Percentiles rank a stretch among this genome's conserved stretches.
Conservation (phyloP, 2,329 filamentous ascomycete species). For the Colletotrichum tropicicola region DNA sequence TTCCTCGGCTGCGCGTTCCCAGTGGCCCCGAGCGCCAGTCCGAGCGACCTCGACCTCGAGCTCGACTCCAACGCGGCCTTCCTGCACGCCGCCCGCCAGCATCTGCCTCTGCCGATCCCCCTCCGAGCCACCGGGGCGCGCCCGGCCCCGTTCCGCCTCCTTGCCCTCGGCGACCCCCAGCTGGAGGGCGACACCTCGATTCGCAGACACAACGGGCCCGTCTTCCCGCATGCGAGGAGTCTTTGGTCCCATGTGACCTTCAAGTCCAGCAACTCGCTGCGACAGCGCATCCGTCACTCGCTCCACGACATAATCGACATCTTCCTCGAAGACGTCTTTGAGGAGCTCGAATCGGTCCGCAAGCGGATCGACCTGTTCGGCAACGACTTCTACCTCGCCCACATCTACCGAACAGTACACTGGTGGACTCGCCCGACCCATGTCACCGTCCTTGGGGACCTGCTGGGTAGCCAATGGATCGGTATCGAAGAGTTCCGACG, state of each 20-base stretch:
- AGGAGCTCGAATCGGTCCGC: conserved; percentile 70
- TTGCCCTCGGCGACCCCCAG: conserved; percentile 91
- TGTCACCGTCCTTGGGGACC: conserved; percentile 86
- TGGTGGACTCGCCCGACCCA: conserved; percentile 92
- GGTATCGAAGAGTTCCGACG: conserved; percentile 82
- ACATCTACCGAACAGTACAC: conserved; percentile 84
- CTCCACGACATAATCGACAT: conserved; percentile 70
- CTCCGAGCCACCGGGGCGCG: conserved; percentile 37
- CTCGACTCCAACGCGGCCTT: conserved; percentile 41
- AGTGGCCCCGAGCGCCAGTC: conserved; percentile 44
- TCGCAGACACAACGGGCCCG: conserved; percentile 62
- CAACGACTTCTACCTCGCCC: conserved; percentile 94
- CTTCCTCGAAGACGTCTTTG: conserved; percentile 73
- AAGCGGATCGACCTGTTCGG: conserved; percentile 90
- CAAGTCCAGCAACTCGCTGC: conserved; percentile 55
- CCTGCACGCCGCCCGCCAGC: conserved; percentile 46
- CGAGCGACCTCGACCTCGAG: conserved; percentile 13
- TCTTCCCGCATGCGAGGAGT: conserved; percentile 62
- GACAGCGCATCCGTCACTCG: conserved; percentile 60
- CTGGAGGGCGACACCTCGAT: conserved; percentile 92
- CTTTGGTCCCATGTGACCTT: conserved; percentile 58
- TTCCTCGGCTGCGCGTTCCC: conserved; percentile 87
- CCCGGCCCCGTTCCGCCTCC: conserved; percentile 81
- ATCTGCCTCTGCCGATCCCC: conserved; percentile 33
- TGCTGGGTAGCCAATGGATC: conserved; percentile 96